Base-by-base conservation (phyloP, 192 early-diverging fungal species). In the Coemansia sp. region DNA sequence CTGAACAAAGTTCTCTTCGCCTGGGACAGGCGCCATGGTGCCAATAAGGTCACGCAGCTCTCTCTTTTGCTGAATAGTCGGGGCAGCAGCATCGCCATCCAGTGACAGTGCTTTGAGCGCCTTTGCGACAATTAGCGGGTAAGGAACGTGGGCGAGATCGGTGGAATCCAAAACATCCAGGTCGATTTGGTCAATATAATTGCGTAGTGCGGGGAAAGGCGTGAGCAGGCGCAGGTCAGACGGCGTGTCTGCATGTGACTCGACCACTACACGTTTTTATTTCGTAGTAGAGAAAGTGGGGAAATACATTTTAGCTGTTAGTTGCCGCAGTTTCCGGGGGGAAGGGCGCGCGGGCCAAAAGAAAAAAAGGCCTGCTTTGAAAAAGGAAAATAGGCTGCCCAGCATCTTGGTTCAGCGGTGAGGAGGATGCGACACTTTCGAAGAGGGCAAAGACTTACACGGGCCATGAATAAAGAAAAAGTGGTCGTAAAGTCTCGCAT, bases 1-100 rank as follows among this genome's bases (percentile, higher is more conserved):
- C 76, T 98, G 94, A 8, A 89, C 88, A 77, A 97, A 95, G 68
- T 98, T 98, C 67, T 97, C 92, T 62, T 93, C 89, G 56, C 90
- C 92, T 7, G 76, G 39, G 59, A 85, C 86, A 2, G 85, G 81
- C 58, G 85, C 85, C 69, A 84, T 87, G 8, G 73, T 55, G 2
- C 65, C 65, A 20, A 98, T 84, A 13, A 86, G 60, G 16, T 82
- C 78, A 47, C 90, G 89, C 67, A 96, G 84, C 69, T 87, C 77
- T 18, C 86, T 87, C 47, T 86, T 85, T 61, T 95, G 91, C 3
- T 69, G 65, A 53, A 75, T 85, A 8, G 84, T 50, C 43, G 91
- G 71, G 56, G 79, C 75, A 15, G 86, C 30, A n/a, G 65, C 70
- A 58, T 32, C 45, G 37, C 58, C 50, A 20, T 45, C 84, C 61